Percentiles rank a stretch among this genome's conserved stretches.
Evolutionary conservation across 495 filamentous ascomycete species (phyloP).

Genomic region (Hypoxylon trugodes): DNA sequence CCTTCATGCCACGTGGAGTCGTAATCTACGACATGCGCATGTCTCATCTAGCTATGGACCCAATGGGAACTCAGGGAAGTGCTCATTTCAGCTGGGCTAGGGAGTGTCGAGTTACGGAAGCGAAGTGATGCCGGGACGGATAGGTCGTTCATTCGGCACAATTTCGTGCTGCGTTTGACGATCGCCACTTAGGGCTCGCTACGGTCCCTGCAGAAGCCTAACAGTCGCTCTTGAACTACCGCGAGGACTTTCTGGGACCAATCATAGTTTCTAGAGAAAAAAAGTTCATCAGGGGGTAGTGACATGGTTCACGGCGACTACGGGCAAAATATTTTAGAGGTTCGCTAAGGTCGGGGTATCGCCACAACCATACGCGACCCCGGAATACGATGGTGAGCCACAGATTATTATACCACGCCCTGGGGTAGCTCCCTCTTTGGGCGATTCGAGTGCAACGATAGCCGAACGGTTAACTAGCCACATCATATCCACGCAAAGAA

Average conservation of each 20-base stretch:
- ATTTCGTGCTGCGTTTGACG: conserved; percentile 7
- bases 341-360: conserved; percentile 8
- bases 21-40: conserved; percentile 38
- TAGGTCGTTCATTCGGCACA: conserved; percentile 20
- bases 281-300: conserved; percentile 5
- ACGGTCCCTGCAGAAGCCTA: conserved; percentile 29
- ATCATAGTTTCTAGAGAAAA: conserved; percentile 3
- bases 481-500: conserved; percentile 16
- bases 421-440: conserved; percentile 33
- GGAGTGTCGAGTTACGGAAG: conserved; percentile 20
- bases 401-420: conserved; percentile 32
- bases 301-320: conserved; percentile 8
- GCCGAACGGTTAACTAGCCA: conserved; percentile 16
- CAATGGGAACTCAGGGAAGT: conserved; percentile 23
- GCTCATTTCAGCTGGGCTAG: conserved; percentile 36
- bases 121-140: conserved; percentile 15
- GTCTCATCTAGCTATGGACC: conserved; percentile 30
- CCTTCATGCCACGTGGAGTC: conserved; percentile 33
- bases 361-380: conserved; percentile 25
- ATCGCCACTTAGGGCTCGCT: conserved; percentile 25
- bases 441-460: conserved; percentile 19
- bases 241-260: conserved; percentile 7
- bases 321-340: too few species aligned
- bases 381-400: conserved; percentile 25
- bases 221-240: conserved; percentile 15